Percentiles rank a stretch among this genome's conserved stretches.
These are phyloP conservation scores for Fusarium solani-melongenae DNA, from an alignment of 2,329 filamentous ascomycete species.

Conservation along the genomic window DNA sequence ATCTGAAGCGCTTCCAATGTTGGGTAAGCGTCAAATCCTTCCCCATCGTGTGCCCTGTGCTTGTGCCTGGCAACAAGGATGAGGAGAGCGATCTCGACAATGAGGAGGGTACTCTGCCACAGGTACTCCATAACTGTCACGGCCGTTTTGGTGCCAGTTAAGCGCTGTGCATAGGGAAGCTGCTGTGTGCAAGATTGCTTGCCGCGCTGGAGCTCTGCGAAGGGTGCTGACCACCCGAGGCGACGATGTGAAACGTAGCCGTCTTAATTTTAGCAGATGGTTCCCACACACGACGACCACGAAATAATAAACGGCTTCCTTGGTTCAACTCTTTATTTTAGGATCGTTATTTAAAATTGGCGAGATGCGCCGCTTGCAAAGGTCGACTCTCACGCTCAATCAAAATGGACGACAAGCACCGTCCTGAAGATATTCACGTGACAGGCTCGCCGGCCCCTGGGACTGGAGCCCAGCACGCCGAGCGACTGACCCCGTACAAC, in stretches of 20 bases:
- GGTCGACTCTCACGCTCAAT: background rate
- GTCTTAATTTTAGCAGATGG: background rate
- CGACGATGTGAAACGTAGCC: background rate
- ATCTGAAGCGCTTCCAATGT: background rate
- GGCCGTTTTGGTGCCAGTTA: background rate
- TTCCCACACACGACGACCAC: background rate
- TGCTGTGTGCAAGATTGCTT: background rate
- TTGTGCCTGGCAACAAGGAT: background rate
- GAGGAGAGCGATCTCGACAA: background rate
- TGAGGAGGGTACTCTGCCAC: background rate
- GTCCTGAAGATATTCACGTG: background rate
- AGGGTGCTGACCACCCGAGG: background rate
- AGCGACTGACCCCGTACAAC: constrained; percentile 4
- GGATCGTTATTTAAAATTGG: background rate
- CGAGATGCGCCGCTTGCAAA: background rate
- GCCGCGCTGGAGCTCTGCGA: background rate
- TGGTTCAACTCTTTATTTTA: background rate
- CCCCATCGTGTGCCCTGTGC: background rate
- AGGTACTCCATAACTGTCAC: background rate
- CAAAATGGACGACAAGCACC: background rate
- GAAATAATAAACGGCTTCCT: background rate
- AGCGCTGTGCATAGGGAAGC: background rate
- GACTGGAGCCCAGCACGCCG: background rate
- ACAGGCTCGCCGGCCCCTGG: background rate
- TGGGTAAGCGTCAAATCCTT: background rate